Evolutionary conservation across 208 protist species (phyloP), one percentile per base, ranked within the genome.

Genomic region (Trichomonas gallinae): DNA sequence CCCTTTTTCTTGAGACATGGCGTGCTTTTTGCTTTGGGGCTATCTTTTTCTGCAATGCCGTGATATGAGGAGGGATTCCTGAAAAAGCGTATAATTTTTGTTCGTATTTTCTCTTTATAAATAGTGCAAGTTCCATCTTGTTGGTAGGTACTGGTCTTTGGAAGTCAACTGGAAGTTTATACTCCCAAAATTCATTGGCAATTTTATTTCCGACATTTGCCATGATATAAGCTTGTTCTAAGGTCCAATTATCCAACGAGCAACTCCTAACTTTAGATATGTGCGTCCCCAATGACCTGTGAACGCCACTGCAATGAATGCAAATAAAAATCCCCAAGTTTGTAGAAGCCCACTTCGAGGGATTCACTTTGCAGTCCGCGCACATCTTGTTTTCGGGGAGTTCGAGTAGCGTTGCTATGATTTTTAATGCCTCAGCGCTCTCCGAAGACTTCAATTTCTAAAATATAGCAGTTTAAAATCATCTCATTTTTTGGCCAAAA

Each of bases 311-410:
- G 93, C 97, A 98, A 40, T 97, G 88, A 58, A 97, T 97, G 96
- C 97, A 98, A 96, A 98, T 97, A 85, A 97, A 98, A n/a, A 96
- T 97, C 26, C 97, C 97, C n/a, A 97, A 96, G 26, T 91, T 93
- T 31, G 26, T 51, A 23, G 40, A 48, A 21, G 87, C 87, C 87
- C 87, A 93, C 38, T 93, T 51, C 13, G 87, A 42, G 2, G 40
- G 26, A 34, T 93, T 93, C 3, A 34, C 26, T 17, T 51, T 4
- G 31, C 87, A 93, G 31, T 93, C 87, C 0, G 87, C 87, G 26
- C 87, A 93, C 0, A 93, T 2, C 15, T 23, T 40, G 44, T 93
- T 93, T n/a, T 93, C 40, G 6, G 87, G 87, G n/a, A 51, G 44
- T 38, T 42, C 44, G 0, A 93, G 44, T 15, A 93, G 87, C 21